Base-by-base conservation (phyloP, 805 yeast genomes). In the Candida peoriensis region DNA sequence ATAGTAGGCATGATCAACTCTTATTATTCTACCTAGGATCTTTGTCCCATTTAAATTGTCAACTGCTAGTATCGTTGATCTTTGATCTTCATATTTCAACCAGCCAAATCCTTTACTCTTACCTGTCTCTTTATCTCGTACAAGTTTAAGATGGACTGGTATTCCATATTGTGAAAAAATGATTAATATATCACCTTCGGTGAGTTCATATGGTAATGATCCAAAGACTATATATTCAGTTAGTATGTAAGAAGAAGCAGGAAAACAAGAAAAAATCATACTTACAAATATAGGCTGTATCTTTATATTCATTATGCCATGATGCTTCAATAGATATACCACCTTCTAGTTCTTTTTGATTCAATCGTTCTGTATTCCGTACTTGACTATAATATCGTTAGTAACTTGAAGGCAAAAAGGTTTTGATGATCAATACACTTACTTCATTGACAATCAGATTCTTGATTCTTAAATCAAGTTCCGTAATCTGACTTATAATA, bases 81-180 rank as follows among this genome's bases (percentile, higher is more conserved):
- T 64, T 57, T 78, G 85, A 47, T 84, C 86, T 46, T 81, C 90
- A 50, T 85, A 90, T 56, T 86, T 84, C 44, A 90, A 57, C 61
- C 78, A 88, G 4, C 81, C 93, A 64, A 80, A 85, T 6, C 95
- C 93, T 36, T 70, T 67, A 2, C 86, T 76, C 36, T 71, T 70
- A 3, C 87, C 86, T 0, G 81, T 70, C 3, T 66, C 72, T 38
- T 64, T 66, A 50, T 86, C 90, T 38, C 90, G 69, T 18, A 75
- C 71, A 33, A 89, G 61, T 33, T 79, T 75, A 23, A 90, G 54
- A 46, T 82, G 84, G 0, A 82, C 81, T 0, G 96, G 96, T 14
- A 78, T 71, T 1, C 97, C 97, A 57, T 74, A 90, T 52, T 90
- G 97, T 2, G 95, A 82, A 54, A 90, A 90, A 21, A 89, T 74